Evolutionary conservation across 495 filamentous ascomycete species (phyloP), one percentile per base, ranked within the genome.

Genomic region (Oidiodendron maius): DNA sequence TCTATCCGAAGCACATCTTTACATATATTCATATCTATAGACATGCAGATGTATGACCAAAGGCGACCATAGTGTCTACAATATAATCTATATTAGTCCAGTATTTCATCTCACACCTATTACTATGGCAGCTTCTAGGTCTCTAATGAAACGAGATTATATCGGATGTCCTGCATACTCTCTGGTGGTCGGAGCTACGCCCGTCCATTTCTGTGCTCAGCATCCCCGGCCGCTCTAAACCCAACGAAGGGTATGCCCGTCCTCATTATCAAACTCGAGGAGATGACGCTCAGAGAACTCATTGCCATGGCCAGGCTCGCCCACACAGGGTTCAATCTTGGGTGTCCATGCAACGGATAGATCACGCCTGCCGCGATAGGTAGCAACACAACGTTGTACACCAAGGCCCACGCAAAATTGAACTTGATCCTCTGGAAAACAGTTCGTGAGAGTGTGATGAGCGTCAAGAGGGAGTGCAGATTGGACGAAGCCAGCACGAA

Each of bases 391-490:
- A 83, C 43, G 57, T 96, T 96, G 60, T 95, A 96, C 2, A 94
- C 65, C n/a, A 89, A 64, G 2, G 90, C 90, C 90, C 90, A 96
- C 22, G 64, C 77, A 61, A 95, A 96, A 58, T 96, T 96, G 68
- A 93, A 74, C 60, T 82, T 83, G 54, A 96, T 84, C 13, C 90
- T 71, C 25, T 76, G 66, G 59, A 95, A 91, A 2, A 95, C 88
- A 2, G 72, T 71, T 0, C 70, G 67, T 47, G 80, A 84, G 34
- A 96, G 78, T 28, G 83, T 69, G 0, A 90, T 75, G 18, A 96
- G 70, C 3, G 82, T 83, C 30, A 91, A 71, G 44, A 96, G 73
- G 0, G 84, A 71, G 34, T 67, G 65, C 8, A 96, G 71, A 48
- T 87, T 76, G 15, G 77, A 81, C 52, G 82, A 83, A 16, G 94